Evolutionary conservation across 1,284 basidiomycete species (phyloP).

Genomic region (Trichosporon coremiiforme): DNA sequence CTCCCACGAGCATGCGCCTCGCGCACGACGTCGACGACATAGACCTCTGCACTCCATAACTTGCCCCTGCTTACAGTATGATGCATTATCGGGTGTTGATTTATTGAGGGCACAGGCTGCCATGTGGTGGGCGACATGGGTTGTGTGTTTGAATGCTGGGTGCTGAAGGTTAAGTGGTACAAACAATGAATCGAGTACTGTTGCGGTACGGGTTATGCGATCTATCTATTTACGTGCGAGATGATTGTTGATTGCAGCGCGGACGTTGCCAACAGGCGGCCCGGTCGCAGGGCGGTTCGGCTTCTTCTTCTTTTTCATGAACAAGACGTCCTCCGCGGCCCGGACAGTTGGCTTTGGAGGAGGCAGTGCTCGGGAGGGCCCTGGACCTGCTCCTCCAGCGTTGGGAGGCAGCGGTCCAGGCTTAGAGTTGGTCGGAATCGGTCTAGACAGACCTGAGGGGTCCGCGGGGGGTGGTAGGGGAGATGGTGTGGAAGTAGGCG

Average conservation of each 20-base stretch:
- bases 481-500: constrained; percentile 1
- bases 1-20: background rate
- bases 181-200: constrained; percentile 3
- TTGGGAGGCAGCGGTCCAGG: background rate
- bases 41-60: background rate
- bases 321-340: constrained; percentile 44
- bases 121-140: background rate
- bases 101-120: background rate
- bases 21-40: background rate
- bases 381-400: background rate
- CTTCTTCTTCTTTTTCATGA: constrained; percentile 54
- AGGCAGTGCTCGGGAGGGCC: constrained; percentile 18
- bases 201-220: constrained; percentile 49
- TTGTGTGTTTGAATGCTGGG: background rate
- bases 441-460: constrained; percentile 14
- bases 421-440: background rate
- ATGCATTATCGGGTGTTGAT: background rate
- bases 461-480: background rate
- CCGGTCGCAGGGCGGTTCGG: constrained; percentile 21
- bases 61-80: background rate
- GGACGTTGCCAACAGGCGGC: constrained; percentile 27
- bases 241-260: constrained; percentile 32
- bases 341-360: constrained; percentile 28
- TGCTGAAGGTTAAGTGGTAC: background rate
- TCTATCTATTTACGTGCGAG: constrained; percentile 61